phyloP scores from a whole-genome alignment of 176 grass and related monocot genomes.

The Thalia dealbata region DNA sequence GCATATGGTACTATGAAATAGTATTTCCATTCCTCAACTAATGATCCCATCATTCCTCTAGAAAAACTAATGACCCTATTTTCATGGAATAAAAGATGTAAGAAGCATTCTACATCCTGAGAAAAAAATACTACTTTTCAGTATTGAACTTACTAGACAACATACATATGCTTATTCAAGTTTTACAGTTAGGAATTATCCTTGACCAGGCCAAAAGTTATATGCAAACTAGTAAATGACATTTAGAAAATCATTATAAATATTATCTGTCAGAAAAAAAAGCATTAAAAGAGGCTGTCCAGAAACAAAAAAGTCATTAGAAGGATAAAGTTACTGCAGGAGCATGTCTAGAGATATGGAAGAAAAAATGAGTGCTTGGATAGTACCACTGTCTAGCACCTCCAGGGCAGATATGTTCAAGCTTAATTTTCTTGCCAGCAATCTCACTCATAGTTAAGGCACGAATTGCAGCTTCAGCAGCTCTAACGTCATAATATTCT shows the following conservation, averaged over 20 bases:
- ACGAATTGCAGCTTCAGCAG: constrained; percentile 60
- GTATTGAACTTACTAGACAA: neutral
- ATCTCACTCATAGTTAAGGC: constrained; percentile 60
- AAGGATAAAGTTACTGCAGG: neutral
- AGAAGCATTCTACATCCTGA: neutral
- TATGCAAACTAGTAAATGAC: too few relatives aligned
- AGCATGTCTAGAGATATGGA: neutral
- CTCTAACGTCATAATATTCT: constrained; percentile 90
- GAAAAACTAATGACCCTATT: neutral
- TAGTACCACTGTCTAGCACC: constrained; percentile 43
- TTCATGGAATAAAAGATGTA: neutral
- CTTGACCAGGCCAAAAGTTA: too few relatives aligned
- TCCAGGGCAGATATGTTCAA: constrained; percentile 44
- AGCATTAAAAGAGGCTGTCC: neutral
- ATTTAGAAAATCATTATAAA: neutral
- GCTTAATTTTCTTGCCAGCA: constrained; percentile 71
- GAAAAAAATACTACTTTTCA: neutral
- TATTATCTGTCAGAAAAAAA: neutral
- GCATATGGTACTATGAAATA: neutral
- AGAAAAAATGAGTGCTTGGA: neutral
- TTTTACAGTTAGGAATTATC: too few relatives aligned
- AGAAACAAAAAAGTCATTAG: too few relatives aligned
- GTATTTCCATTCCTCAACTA: neutral
- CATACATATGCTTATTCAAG: too few relatives aligned
- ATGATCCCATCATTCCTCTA: too few relatives aligned